Conservation (phyloP, 768 basidiomycete species). For the Rhodosporidiobolus sp. region DNA sequence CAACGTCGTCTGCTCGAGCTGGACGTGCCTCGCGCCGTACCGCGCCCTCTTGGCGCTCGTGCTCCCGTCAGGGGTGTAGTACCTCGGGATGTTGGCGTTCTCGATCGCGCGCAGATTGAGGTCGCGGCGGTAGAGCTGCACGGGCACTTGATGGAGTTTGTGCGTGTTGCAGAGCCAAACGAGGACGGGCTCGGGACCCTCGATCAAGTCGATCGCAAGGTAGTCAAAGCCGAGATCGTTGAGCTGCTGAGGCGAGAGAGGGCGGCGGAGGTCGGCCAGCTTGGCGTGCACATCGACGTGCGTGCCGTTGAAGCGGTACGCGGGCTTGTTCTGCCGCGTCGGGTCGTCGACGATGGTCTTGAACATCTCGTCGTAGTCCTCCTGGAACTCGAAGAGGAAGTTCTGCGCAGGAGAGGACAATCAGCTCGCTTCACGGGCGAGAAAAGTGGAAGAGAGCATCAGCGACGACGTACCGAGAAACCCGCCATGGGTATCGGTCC, state of each 20-base stretch:
- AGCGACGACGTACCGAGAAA: neutral
- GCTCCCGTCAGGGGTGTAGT: constrained; percentile 29
- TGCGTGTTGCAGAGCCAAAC: constrained; percentile 66
- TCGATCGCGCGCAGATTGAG: constrained; percentile 23
- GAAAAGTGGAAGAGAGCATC: neutral
- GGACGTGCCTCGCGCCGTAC: constrained; percentile 64
- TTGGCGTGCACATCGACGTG: constrained; percentile 1
- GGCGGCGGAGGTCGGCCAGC: neutral
- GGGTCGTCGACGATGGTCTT: constrained; percentile 58
- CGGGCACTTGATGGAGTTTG: constrained; percentile 64
- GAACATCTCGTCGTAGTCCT: constrained; percentile 71
- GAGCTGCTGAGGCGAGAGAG: constrained; percentile 55
- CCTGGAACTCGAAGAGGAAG: constrained; percentile 76
- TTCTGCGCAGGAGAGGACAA: constrained; percentile 55
- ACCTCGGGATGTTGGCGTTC: constrained; percentile 1
- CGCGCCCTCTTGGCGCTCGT: constrained; percentile 36
- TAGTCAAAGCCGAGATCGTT: constrained; percentile 66
- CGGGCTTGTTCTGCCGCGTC: neutral
- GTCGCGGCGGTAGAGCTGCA: constrained; percentile 65
- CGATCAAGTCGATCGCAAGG: constrained; percentile 76
- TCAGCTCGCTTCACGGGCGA: neutral
- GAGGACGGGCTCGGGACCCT: constrained; percentile 69
- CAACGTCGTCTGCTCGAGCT: constrained; percentile 5
- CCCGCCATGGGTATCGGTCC: constrained; percentile 5
- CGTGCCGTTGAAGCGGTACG: constrained; percentile 37